phyloP scores from a whole-genome alignment of 331 rosid genomes.

The Prunus yedoensis region DNA sequence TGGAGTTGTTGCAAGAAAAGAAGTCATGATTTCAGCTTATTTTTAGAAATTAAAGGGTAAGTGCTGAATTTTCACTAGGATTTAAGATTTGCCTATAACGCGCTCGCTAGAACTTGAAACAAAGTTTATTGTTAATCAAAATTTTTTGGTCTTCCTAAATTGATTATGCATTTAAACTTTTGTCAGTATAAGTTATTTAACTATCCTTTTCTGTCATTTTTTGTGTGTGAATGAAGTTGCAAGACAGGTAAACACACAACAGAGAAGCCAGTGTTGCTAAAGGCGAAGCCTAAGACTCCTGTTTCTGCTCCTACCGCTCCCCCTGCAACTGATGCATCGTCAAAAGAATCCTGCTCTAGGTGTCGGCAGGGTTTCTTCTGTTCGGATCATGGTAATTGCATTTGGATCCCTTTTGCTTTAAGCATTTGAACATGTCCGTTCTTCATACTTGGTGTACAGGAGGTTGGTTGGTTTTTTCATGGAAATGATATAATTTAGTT shows the following conservation, averaged over 20 bases:
- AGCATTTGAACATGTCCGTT: background rate
- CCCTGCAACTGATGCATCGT: slow-evolving; percentile 38
- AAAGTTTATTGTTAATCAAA: background rate
- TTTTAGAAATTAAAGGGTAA: slow-evolving; percentile 84
- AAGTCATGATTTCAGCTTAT: slow-evolving; percentile 87
- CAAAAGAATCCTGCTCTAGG: slow-evolving; percentile 75
- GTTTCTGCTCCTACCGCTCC: slow-evolving; percentile 34
- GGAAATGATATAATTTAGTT: background rate
- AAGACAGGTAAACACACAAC: slow-evolving; percentile 87
- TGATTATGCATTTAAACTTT: background rate
- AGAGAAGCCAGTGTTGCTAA: slow-evolving; percentile 61
- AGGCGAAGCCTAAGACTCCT: slow-evolving; percentile 35
- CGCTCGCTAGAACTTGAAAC: no score
- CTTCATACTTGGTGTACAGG: background rate
- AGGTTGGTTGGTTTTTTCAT: background rate
- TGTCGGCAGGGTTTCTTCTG: slow-evolving; percentile 95
- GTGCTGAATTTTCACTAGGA: slow-evolving; percentile 9
- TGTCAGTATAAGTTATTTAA: slow-evolving; percentile 10
- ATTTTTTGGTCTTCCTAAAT: background rate
- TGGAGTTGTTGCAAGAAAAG: slow-evolving; percentile 98
- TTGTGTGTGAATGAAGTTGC: slow-evolving; percentile 48
- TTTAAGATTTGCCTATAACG: background rate
- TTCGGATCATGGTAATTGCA: slow-evolving; percentile 78
- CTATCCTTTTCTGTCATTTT: slow-evolving; percentile 4
- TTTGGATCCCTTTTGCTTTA: background rate